These are phyloP conservation scores for Psidium friedrichsthalianum DNA, from an alignment of 345 rosid genomes.

Conservation along the genomic window DNA sequence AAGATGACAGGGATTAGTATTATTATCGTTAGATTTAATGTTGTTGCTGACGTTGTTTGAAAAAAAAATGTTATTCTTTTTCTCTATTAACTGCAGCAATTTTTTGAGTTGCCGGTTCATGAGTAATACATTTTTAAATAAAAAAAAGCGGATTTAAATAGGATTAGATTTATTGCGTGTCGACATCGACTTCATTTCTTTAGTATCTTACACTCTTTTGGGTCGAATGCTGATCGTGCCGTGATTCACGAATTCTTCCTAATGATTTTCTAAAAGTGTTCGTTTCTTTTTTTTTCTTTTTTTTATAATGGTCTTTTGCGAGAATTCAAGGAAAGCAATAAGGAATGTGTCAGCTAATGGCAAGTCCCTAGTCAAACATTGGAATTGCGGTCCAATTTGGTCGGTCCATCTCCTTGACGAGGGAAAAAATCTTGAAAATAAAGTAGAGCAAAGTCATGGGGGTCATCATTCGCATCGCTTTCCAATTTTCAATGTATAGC, in stretches of 20 bases:
- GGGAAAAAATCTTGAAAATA: background rate
- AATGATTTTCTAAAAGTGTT: background rate
- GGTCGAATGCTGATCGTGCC: rapidly evolving
- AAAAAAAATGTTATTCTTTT: too few species aligned
- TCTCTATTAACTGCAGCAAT: background rate
- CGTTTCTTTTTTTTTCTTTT: too few species aligned
- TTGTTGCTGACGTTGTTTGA: too few species aligned
- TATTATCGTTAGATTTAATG: background rate
- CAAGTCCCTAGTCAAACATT: background rate
- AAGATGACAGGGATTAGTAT: background rate
- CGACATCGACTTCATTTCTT: too few species aligned
- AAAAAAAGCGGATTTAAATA: too few species aligned
- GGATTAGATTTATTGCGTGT: too few species aligned
- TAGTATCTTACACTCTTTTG: background rate
- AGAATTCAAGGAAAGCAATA: background rate
- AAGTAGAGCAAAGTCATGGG: background rate
- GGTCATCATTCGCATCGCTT: background rate
- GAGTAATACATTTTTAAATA: background rate
- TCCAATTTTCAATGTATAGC: background rate
- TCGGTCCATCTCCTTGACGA: background rate
- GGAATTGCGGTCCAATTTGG: background rate
- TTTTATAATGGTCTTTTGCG: background rate
- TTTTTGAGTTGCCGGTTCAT: background rate
- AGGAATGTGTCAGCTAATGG: background rate
- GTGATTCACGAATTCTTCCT: background rate